Conservation (phyloP, 2,329 filamentous ascomycete genomes). For the Claviceps pazoutovae region DNA sequence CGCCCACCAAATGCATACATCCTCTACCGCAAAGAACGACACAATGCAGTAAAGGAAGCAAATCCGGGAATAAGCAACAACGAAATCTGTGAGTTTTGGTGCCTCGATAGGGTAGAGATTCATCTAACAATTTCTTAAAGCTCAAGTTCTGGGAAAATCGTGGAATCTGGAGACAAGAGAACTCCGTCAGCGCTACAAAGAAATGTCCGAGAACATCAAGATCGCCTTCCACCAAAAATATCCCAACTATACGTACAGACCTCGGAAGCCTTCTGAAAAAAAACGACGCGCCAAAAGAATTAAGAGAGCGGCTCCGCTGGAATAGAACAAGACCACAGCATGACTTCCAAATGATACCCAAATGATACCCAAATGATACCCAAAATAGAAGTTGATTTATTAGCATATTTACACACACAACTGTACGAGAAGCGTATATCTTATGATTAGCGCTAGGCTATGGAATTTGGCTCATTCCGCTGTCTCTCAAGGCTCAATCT, state of each 20-base stretch:
- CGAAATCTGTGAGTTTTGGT: conserved; percentile 24
- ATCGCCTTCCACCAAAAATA: conserved; percentile 15
- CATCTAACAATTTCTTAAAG: conserved; percentile 14
- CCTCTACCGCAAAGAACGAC: conserved; percentile 26
- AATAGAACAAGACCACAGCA: too few relatives aligned
- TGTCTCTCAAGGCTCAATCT: not conserved
- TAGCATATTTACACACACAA: not conserved
- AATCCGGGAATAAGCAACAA: conserved; percentile 26
- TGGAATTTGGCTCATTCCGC: not conserved
- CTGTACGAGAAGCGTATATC: not conserved
- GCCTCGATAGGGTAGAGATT: not conserved
- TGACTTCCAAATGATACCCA: not conserved
- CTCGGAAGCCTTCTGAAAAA: conserved; percentile 19
- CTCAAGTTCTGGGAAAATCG: conserved; percentile 21
- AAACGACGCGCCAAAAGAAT: conserved; percentile 8
- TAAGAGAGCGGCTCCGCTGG: too few relatives aligned
- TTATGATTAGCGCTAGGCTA: not conserved
- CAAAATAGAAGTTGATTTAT: not conserved
- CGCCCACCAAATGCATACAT: conserved; percentile 30
- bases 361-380: conserved; percentile 2
- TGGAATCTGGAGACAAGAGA: conserved; percentile 23
- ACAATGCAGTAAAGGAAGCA: conserved; percentile 18
- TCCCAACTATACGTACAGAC: conserved; percentile 26
- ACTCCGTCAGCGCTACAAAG: conserved; percentile 18
- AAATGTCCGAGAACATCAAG: conserved; percentile 18